Evolutionary conservation across 805 yeast genomes (phyloP).

Genomic region (Sugiyamaella chiloensis): DNA sequence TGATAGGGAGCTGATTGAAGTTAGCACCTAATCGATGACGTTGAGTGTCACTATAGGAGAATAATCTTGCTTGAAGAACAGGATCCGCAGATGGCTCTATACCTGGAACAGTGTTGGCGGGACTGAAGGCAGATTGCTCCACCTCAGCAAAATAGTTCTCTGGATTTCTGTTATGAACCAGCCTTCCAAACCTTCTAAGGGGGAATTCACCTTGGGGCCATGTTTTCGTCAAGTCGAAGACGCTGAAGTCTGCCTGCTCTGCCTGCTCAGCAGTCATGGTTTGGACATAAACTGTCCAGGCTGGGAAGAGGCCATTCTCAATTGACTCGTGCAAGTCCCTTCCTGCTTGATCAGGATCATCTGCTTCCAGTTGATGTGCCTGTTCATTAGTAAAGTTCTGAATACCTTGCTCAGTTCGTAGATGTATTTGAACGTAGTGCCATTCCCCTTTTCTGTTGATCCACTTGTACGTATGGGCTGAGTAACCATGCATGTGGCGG

Average conservation of each 20-base stretch:
- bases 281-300: conserved; percentile 84
- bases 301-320: conserved; percentile 72
- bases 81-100: conserved; percentile 83
- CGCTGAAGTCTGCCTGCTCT: conserved; percentile 69
- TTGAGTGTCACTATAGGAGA: conserved; percentile 82
- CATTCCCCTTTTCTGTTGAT: conserved; percentile 63
- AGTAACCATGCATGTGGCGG: conserved; percentile 80
- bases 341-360: conserved; percentile 77
- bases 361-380: conserved; percentile 51
- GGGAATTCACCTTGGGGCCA: conserved; percentile 92
- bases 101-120: conserved; percentile 81
- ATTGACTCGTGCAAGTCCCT: conserved; percentile 77
- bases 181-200: conserved; percentile 77
- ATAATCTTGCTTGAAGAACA: conserved; percentile 75
- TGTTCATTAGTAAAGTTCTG: conserved; percentile 39
- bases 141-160: conserved; percentile 83
- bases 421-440: conserved; percentile 76
- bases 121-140: conserved; percentile 83
- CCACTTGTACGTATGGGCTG: conserved; percentile 85
- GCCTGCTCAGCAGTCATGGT: conserved; percentile 84
- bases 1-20: conserved; percentile 83
- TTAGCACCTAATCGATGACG: conserved; percentile 75
- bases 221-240: conserved; percentile 85
- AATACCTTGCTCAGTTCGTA: conserved; percentile 61
- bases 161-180: conserved; percentile 78